Percentiles rank a stretch among this genome's conserved stretches.
Conservation (phyloP, 176 grass and related monocot genomes). For the Aegilops umbellulata region DNA sequence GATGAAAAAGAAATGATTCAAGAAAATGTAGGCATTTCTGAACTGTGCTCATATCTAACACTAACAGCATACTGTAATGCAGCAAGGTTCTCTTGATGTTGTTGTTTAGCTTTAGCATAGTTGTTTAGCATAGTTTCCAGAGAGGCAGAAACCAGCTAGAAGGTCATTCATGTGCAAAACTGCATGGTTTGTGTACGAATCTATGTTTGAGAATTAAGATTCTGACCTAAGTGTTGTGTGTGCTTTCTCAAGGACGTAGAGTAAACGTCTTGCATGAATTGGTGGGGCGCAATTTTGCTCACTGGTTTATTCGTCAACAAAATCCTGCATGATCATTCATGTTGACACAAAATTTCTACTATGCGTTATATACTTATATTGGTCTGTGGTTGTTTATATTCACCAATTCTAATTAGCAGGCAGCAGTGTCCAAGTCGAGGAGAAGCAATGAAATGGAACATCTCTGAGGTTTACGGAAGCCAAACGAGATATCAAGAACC, state of each 20-base stretch:
- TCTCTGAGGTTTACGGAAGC: neutral
- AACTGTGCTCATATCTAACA: neutral
- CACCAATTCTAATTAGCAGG: constrained; percentile 11
- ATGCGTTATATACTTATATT: neutral
- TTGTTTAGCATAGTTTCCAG: neutral
- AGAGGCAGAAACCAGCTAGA: neutral
- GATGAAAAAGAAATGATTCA: neutral
- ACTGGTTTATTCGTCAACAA: neutral
- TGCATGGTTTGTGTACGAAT: no score
- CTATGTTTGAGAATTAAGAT: no score
- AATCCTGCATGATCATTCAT: neutral
- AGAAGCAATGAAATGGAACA: neutral
- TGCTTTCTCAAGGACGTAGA: neutral
- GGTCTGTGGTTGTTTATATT: neutral
- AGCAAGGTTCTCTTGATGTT: neutral
- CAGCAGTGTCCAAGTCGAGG: neutral
- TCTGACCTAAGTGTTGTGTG: no score
- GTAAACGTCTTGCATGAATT: neutral
- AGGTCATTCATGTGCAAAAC: neutral
- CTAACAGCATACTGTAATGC: neutral
- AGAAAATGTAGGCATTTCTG: neutral
- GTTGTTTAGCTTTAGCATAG: no score
- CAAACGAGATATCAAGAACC: neutral
- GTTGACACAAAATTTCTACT: neutral
- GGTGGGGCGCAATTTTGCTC: neutral